Evolutionary conservation across 768 basidiomycete genomes (phyloP).

Genomic region (Russula virescens): DNA sequence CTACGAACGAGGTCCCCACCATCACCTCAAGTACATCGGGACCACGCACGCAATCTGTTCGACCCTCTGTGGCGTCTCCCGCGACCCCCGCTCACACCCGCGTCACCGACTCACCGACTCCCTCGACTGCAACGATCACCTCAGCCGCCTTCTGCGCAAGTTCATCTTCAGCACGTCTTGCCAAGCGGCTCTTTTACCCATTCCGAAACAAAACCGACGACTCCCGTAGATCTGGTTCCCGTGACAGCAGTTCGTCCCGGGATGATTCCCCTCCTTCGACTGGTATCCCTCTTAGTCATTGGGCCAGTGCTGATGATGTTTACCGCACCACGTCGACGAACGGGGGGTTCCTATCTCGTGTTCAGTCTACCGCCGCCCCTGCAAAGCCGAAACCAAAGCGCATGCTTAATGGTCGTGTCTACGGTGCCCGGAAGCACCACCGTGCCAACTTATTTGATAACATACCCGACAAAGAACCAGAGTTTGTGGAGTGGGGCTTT

Average conservation of each 20-base stretch:
- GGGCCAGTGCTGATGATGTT: conserved; percentile 6
- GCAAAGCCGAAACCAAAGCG: conserved; percentile 26
- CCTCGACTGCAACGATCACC: conserved; percentile 18
- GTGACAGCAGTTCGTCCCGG: conserved; percentile 60
- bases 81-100: conserved; percentile 4
- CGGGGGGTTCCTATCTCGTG: conserved; percentile 1
- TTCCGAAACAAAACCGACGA: conserved; percentile 26
- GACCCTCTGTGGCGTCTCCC: not conserved
- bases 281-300: conserved; percentile 14
- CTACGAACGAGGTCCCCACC: conserved; percentile 2
- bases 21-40: not conserved
- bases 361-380: not conserved
- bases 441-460: conserved; percentile 45
- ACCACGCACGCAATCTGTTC: not conserved
- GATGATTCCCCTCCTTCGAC: conserved; percentile 10
- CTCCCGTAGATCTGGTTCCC: conserved; percentile 48
- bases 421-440: conserved; percentile 41
- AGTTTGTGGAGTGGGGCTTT: conserved; percentile 88
- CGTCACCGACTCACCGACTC: conserved; percentile 6
- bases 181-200: conserved; percentile 17
- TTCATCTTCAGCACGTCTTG: conserved; percentile 8
- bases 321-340: not conserved
- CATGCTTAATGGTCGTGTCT: conserved; percentile 81
- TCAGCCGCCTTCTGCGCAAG: not conserved
- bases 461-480: conserved; percentile 52